These are phyloP conservation scores for Citrullus mucosospermus DNA, from an alignment of 306 rosid species.

Conservation along the genomic window DNA sequence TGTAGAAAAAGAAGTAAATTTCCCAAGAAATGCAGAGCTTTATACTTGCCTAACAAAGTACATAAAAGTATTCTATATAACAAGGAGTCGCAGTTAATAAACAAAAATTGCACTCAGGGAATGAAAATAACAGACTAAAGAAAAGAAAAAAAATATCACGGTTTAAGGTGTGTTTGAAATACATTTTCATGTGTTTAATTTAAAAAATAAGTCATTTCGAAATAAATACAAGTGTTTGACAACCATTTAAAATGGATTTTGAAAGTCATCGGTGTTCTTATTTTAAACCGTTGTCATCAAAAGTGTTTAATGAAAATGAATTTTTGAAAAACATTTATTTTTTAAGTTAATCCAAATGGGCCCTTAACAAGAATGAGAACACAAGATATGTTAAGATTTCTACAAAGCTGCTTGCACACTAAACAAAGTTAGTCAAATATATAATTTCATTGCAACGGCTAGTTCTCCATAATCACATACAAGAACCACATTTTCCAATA, in stretches of 20 bases:
- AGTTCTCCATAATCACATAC: neutral
- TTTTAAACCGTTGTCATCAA: too few relatives aligned
- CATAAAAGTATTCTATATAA: neutral
- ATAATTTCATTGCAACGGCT: neutral
- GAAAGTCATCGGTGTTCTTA: too few relatives aligned
- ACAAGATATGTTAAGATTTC: neutral
- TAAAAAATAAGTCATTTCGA: too few relatives aligned
- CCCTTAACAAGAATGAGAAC: neutral
- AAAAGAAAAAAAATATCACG: neutral
- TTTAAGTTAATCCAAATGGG: too few relatives aligned
- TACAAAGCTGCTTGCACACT: neutral
- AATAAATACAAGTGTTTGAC: too few relatives aligned
- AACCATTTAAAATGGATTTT: too few relatives aligned
- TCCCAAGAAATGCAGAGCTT: neutral
- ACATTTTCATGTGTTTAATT: too few relatives aligned
- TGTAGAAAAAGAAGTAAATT: neutral
- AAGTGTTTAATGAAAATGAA: too few relatives aligned
- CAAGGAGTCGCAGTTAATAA: neutral
- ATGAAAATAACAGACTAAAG: neutral
- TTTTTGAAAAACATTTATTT: too few relatives aligned
- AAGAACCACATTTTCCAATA: neutral
- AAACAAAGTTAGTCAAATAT: neutral
- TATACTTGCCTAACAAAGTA: neutral
- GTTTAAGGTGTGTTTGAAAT: too few relatives aligned
- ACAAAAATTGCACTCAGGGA: neutral